Evolutionary conservation across 2,329 filamentous ascomycete species (phyloP).

Genomic region (Capronia americana): DNA sequence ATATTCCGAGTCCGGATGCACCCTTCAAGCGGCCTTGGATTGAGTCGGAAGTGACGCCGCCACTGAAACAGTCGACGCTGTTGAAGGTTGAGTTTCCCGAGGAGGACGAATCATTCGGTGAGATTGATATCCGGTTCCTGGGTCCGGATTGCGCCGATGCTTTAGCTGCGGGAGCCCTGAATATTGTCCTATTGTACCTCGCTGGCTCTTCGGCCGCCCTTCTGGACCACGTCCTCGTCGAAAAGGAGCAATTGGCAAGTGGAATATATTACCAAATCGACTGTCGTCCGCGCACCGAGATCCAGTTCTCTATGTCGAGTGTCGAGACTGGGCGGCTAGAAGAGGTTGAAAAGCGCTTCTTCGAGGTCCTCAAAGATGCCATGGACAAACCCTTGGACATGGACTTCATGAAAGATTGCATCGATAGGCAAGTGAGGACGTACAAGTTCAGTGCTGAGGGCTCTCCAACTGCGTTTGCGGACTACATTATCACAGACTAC

Average conservation of each 20-base stretch:
- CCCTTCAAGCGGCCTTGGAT: slow-evolving; percentile 90
- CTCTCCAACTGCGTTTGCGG: slow-evolving; percentile 79
- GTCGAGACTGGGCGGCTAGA: slow-evolving; percentile 86
- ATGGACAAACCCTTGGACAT: slow-evolving; percentile 83
- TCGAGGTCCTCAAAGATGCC: slow-evolving; percentile 81
- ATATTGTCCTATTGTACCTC: slow-evolving; percentile 82
- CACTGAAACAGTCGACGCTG: slow-evolving; percentile 73
- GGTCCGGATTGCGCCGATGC: slow-evolving; percentile 80
- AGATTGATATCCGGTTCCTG: slow-evolving; percentile 84
- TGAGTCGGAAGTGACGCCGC: slow-evolving; percentile 79
- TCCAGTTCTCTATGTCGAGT: slow-evolving; percentile 84
- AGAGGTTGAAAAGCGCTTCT: slow-evolving; percentile 82
- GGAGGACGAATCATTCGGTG: slow-evolving; percentile 91
- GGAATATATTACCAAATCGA: slow-evolving; percentile 82
- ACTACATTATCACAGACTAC: slow-evolving; percentile 88
- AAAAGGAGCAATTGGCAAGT: slow-evolving; percentile 89
- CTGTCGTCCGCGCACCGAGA: slow-evolving; percentile 77
- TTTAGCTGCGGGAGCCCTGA: slow-evolving; percentile 72
- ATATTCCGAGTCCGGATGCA: slow-evolving; percentile 75
- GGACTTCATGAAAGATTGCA: slow-evolving; percentile 86
- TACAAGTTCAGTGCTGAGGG: slow-evolving; percentile 84
- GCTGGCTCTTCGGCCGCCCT: slow-evolving; percentile 92
- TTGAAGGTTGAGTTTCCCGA: slow-evolving; percentile 91
- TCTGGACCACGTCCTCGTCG: slow-evolving; percentile 88
- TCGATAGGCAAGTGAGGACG: slow-evolving; percentile 79